Conservation (phyloP, 352 stramenopile genomes). For the Pythium guiyangense region DNA sequence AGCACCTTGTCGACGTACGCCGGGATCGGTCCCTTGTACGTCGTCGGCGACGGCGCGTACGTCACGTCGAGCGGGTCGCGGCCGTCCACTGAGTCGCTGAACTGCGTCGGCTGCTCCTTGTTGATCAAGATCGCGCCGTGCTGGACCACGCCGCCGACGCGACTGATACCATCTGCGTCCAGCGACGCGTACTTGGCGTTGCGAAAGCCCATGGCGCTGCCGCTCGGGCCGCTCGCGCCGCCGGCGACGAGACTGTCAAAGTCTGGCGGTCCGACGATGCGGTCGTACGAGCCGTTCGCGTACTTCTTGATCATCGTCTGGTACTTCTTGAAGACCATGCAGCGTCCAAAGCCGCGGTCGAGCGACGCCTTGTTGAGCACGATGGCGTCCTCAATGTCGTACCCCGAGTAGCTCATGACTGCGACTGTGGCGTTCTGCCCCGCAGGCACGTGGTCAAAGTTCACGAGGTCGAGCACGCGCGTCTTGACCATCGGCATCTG, state of each 20-base stretch:
- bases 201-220: constrained; percentile 54
- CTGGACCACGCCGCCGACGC: constrained; percentile 86
- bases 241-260: constrained; percentile 68
- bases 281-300: constrained; percentile 94
- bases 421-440: constrained; percentile 99
- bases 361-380: constrained; percentile 98
- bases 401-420: constrained; percentile 99
- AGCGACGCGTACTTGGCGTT: constrained; percentile 93
- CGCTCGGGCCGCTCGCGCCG: constrained; percentile 22
- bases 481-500: constrained; percentile 99
- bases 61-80: constrained; percentile 70
- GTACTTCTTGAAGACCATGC: constrained; percentile 98
- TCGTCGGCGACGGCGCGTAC: constrained; percentile 87
- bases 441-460: constrained; percentile 98
- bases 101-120: constrained; percentile 96
- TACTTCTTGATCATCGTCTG: constrained; percentile 97
- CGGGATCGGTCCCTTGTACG: constrained; percentile 94
- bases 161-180: constrained; percentile 95
- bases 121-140: constrained; percentile 98
- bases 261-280: constrained; percentile 91
- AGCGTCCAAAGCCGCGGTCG: constrained; percentile 97
- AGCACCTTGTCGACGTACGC: constrained; percentile 99
- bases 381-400: constrained; percentile 99
- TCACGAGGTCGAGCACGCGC: constrained; percentile 96
- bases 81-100: constrained; percentile 82